Conservation (phyloP, 2,329 filamentous ascomycete species). For the Periconia digitata region DNA sequence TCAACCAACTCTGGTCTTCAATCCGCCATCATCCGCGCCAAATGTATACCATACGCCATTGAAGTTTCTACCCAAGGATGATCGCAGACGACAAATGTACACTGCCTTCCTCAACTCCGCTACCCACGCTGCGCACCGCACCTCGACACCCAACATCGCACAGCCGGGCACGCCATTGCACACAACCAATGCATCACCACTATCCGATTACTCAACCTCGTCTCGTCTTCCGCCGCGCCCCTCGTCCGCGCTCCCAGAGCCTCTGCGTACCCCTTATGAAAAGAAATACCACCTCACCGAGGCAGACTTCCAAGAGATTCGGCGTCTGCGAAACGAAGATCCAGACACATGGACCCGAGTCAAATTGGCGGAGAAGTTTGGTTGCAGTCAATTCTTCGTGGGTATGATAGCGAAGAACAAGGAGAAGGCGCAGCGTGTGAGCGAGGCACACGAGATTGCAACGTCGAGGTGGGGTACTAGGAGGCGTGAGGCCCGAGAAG, state of each 20-base stretch:
- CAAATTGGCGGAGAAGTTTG: conserved; percentile 63
- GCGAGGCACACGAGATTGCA: conserved; percentile 54
- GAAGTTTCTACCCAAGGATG: conserved; percentile 64
- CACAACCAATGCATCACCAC: conserved; percentile 25
- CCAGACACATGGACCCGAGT: conserved; percentile 62
- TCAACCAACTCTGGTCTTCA: conserved; percentile 54
- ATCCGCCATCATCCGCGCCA: conserved; percentile 65
- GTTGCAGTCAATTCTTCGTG: conserved; percentile 64
- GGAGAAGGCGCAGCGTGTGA: conserved; percentile 45
- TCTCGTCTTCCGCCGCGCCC: conserved; percentile 26
- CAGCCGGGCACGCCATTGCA: conserved; percentile 32
- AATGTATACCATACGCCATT: conserved; percentile 65
- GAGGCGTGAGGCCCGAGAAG: conserved; percentile 62
- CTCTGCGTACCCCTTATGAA: conserved; percentile 54
- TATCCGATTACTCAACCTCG: conserved; percentile 25
- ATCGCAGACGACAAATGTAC: conserved; percentile 55
- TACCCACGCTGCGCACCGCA: conserved; percentile 21
- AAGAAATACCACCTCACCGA: conserved; percentile 64
- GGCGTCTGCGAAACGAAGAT: conserved; percentile 55
- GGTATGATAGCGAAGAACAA: conserved; percentile 57
- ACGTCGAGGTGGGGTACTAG: conserved; percentile 63
- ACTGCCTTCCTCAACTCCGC: conserved; percentile 31
- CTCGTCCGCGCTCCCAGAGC: conserved; percentile 45
- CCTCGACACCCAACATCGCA: conserved; percentile 25
- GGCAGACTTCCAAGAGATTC: conserved; percentile 61